Evolutionary conservation across 179 eudicot species (phyloP).

Genomic region (Actinidia arguta): DNA sequence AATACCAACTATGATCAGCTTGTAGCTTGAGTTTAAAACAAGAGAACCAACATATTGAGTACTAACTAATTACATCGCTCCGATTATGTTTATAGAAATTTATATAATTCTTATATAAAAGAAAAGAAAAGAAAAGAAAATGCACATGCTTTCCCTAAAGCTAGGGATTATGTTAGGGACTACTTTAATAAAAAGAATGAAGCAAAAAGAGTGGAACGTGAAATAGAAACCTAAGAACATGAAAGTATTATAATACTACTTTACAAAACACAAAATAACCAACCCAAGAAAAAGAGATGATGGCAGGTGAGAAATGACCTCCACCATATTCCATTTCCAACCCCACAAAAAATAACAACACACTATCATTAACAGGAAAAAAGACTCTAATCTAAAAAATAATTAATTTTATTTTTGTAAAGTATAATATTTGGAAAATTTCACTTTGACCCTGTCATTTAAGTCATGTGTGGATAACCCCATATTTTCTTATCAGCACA

Average conservation of each 20-base stretch:
- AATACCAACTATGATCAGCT: too few relatives aligned
- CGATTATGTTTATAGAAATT: neutral
- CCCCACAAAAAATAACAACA: neutral
- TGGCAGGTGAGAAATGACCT: neutral
- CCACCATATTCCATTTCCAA: slow-evolving; percentile 1
- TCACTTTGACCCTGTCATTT: too few relatives aligned
- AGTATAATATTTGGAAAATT: too few relatives aligned
- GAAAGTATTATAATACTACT: slow-evolving; percentile 15
- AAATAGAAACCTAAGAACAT: slow-evolving; percentile 17
- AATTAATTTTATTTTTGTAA: too few relatives aligned
- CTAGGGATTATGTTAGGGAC: neutral
- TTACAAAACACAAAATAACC: neutral
- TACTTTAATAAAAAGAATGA: neutral
- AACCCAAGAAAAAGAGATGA: slow-evolving; percentile 5
- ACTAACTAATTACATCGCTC: neutral
- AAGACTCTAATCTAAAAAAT: too few relatives aligned
- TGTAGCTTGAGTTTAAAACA: neutral
- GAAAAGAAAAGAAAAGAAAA: neutral
- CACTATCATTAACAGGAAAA: neutral
- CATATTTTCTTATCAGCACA: too few relatives aligned
- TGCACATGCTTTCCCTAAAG: neutral
- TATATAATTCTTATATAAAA: neutral
- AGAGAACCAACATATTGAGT: neutral
- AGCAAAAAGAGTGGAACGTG: neutral
- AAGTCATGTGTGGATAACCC: too few relatives aligned